These are phyloP conservation scores for Fusarium temperatum DNA, from an alignment of 2,329 filamentous ascomycete genomes.

Conservation along the genomic window DNA sequence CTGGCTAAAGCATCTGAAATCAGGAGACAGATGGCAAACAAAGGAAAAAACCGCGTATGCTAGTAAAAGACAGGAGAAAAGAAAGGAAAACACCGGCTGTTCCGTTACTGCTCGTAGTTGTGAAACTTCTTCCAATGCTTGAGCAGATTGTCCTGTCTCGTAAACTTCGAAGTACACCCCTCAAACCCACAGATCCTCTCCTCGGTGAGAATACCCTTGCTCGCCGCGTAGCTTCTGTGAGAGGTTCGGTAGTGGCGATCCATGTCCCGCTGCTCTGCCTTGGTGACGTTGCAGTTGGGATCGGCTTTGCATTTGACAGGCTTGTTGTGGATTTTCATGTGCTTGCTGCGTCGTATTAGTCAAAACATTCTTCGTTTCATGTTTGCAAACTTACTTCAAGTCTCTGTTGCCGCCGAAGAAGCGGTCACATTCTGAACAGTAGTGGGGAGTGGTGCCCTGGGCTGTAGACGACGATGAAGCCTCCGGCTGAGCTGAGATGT, in stretches of 20 bases:
- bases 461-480: slow-evolving; percentile 6
- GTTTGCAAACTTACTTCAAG: slow-evolving; percentile 14
- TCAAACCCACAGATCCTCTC: background rate
- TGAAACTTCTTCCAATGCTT: slow-evolving; percentile 34
- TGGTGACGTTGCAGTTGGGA: slow-evolving; percentile 1
- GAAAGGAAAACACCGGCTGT: background rate
- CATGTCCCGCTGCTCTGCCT: slow-evolving; percentile 40
- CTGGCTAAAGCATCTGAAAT: slow-evolving; percentile 12
- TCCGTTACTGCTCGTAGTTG: background rate
- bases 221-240: slow-evolving; percentile 25
- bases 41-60: background rate
- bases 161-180: slow-evolving; percentile 18
- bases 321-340: slow-evolving; percentile 33
- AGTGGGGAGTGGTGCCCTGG: background rate
- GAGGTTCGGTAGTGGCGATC: slow-evolving; percentile 33
- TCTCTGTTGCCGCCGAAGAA: background rate
- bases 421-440: slow-evolving; percentile 14
- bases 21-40: slow-evolving; percentile 8
- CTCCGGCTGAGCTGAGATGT: background rate
- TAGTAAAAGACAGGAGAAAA: background rate
- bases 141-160: slow-evolving; percentile 28
- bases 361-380: background rate
- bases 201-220: background rate
- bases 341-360: slow-evolving; percentile 34
- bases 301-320: slow-evolving; percentile 37